phyloP scores from a whole-genome alignment of 2,329 filamentous ascomycete species.

The Iodosphaeria phyllophila region DNA sequence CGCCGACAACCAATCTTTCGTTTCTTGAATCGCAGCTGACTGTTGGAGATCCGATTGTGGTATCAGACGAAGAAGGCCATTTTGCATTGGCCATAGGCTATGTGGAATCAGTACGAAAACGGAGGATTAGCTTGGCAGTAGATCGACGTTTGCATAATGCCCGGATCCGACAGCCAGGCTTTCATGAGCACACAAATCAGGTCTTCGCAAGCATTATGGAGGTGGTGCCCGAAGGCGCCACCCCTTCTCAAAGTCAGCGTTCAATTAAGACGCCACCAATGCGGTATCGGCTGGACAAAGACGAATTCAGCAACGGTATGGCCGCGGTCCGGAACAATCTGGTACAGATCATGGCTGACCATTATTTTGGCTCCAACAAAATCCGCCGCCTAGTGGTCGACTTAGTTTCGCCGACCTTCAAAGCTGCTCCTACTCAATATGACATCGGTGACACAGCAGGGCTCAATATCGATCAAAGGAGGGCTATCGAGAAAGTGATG shows the following conservation, averaged over 20 bases:
- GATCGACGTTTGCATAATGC: constrained; percentile 81
- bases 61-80: constrained; percentile 88
- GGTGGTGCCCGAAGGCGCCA: constrained; percentile 39
- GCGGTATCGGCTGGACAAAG: constrained; percentile 80
- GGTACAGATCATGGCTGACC: constrained; percentile 75
- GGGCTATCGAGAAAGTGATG: constrained; percentile 88
- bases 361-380: constrained; percentile 48
- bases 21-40: constrained; percentile 82
- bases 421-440: constrained; percentile 42
- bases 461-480: constrained; percentile 74
- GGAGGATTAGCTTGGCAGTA: constrained; percentile 70
- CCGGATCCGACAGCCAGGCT: constrained; percentile 54
- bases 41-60: constrained; percentile 81
- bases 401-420: constrained; percentile 55
- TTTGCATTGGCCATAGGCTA: constrained; percentile 90
- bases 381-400: constrained; percentile 71
- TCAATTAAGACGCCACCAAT: constrained; percentile 35
- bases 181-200: constrained; percentile 62
- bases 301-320: constrained; percentile 98
- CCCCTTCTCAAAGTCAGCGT: constrained; percentile 28
- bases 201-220: constrained; percentile 87
- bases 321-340: constrained; percentile 87
- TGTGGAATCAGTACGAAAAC: constrained; percentile 57
- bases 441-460: constrained; percentile 39
- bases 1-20: constrained; percentile 43